Base-by-base conservation (phyloP, 495 filamentous ascomycete species). In the Aspergillus diversus region DNA sequence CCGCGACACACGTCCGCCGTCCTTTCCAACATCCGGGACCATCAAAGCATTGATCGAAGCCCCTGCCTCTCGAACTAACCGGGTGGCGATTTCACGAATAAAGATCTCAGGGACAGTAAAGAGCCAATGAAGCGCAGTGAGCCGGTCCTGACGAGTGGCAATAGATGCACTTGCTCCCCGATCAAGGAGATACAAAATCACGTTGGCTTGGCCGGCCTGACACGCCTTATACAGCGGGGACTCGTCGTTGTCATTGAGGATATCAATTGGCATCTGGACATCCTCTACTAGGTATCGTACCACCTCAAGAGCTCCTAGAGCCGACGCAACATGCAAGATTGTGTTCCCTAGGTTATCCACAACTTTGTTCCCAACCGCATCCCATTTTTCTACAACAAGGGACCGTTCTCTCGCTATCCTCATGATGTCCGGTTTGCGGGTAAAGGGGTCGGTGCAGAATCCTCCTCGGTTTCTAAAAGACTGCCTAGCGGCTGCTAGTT, bases 201-300 rank as follows among this genome's bases (percentile, higher is more conserved):
- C 65, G 1, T 67, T 52, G 5, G 54, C 48, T 59, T 73, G 66
- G 11, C 69, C 73, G 21, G 71, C 71, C 42, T 70, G 61, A 48
- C 64, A 71, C 27, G 71, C 71, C 53, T 72, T 72, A 57, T 75
- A 74, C 7, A 75, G 53, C 27, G 73, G 59, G 15, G 71, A 74
- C 53, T 74, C 70, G 15, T 49, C 63, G 54, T 66, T 57, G 17
- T 69, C 57, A 52, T 73, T 72, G 37, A 58, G 37, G 13, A 63
- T 34, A 49, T 72, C 54, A 12, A 71, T 53, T 35, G 53, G 16
- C 4, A 67, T 50, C 5, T 57, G 11, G 5, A 37, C 34, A 32
- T 55, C 48, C 21, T 70, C 51, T 3, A 73, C 16, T 15, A 73
- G 53, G 7, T 13, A 42, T 48, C 42, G 35, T 5, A 73, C 51